Percentiles rank a stretch among this genome's conserved stretches.
Conservation (phyloP, 345 rosid genomes). For the Linum usitatissimum region DNA sequence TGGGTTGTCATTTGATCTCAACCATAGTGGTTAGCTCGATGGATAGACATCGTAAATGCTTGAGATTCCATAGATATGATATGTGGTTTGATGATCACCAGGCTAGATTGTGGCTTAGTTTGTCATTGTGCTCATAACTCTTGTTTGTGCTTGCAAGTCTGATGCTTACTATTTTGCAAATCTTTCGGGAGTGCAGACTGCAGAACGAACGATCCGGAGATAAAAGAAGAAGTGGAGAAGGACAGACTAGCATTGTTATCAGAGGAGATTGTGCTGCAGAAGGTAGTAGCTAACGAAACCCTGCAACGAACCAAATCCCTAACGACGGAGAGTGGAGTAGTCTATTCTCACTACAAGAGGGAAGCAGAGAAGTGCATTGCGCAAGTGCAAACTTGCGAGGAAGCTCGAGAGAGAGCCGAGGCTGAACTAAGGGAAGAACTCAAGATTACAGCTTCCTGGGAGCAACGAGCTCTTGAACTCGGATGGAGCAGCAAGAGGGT, state of each 20-base stretch:
- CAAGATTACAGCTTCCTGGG: conserved; percentile 28
- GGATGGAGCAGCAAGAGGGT: conserved; percentile 21
- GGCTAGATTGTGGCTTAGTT: no score
- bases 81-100: no score
- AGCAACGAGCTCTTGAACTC: conserved; percentile 27
- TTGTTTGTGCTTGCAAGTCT: neutral
- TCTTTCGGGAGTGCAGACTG: conserved; percentile 22
- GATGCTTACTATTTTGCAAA: neutral
- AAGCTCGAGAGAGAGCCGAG: conserved; percentile 32
- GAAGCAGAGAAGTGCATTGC: conserved; percentile 40
- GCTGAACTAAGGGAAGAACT: conserved; percentile 24
- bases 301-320: conserved; percentile 15
- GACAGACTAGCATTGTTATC: conserved; percentile 17
- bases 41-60: no score
- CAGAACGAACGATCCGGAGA: conserved; percentile 21
- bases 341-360: conserved; percentile 21
- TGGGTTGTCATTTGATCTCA: no score
- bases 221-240: conserved; percentile 31
- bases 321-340: conserved; percentile 13
- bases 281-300: conserved; percentile 25
- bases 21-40: no score
- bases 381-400: conserved; percentile 29
- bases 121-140: no score
- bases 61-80: no score
- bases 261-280: conserved; percentile 31